Base-by-base conservation (phyloP, 305 asterid genomes). In the Fraxinus angustifolia region DNA sequence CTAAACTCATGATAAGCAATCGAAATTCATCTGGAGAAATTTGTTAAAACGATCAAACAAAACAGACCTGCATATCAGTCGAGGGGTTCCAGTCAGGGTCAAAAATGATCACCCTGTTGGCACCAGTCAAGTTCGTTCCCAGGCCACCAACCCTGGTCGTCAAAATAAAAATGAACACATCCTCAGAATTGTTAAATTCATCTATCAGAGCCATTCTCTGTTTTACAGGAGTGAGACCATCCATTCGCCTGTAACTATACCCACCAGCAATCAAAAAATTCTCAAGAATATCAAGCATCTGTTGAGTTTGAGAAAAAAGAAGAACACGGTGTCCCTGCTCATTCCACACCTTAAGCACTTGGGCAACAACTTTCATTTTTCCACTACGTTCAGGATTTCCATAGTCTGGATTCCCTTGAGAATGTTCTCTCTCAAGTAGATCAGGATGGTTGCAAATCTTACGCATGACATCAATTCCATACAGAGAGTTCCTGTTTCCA, bases 81-180 rank as follows among this genome's bases (percentile, higher is more conserved):
- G 99, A 96, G n/a, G 99, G 99, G 88, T 96, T 96, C 99, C 99
- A 96, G 84, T 96, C 99, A 71, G 99, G 99, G 82, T 96, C 99
- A 87, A 91, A 96, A 68, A 96, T 96, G 85, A 96, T 94, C 35
- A 96, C 99, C 84, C 99, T 91, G 89, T 96, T 90, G 45, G 97
- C 99, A 85, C 99, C 98, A 73, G 92, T 96, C 87, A 96, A 89
- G 81, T 96, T 96, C 83, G 99, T 96, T 65, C 99, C 99, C 58
- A 96, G 89, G 77, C 99, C 99, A 56, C 99, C 99, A 82, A 96
- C 98, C 88, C 90, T 96, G 81, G 99, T 96, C 31, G 99, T 96
- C 90, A 96, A 89, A 79, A 94, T 89, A 77, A 94, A 96, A 76
- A 96, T 78, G 87, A 92, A 94, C 16, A 96, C 90, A 73, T 94